Evolutionary conservation across 1,284 basidiomycete genomes (phyloP).

Genomic region (Mycena citricolor): DNA sequence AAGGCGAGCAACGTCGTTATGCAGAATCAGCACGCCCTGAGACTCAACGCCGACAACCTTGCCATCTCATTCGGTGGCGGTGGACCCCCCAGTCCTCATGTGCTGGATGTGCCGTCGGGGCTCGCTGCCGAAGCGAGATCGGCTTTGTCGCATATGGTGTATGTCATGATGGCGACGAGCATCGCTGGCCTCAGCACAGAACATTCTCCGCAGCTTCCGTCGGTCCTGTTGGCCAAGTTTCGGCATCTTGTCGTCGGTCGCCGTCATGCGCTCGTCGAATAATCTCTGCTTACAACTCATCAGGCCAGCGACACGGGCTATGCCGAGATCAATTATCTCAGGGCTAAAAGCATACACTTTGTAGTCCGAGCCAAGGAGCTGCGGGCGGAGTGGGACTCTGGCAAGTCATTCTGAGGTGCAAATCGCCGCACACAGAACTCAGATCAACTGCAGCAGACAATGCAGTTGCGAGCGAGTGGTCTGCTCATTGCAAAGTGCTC

Average conservation of each 20-base stretch:
- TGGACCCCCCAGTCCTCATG: background rate
- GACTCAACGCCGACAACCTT: too few relatives aligned
- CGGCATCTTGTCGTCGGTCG: slow-evolving; percentile 6
- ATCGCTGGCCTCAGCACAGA: slow-evolving; percentile 1
- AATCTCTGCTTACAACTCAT: background rate
- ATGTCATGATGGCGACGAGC: background rate
- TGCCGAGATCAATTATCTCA: slow-evolving; percentile 13
- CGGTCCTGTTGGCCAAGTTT: slow-evolving; percentile 9
- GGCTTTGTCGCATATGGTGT: slow-evolving; percentile 10
- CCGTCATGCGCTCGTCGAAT: background rate
- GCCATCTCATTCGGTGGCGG: background rate
- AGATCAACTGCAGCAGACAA: too few relatives aligned
- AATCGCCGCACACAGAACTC: background rate
- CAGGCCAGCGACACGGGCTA: background rate
- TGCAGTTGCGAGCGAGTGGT: slow-evolving; percentile 3
- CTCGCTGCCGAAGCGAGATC: slow-evolving; percentile 3
- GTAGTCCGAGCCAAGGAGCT: slow-evolving; percentile 3
- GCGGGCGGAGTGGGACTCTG: slow-evolving; percentile 6
- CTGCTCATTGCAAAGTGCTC: background rate
- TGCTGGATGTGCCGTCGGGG: slow-evolving; percentile 7
- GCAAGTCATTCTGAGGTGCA: background rate
- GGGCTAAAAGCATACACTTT: slow-evolving; percentile 5
- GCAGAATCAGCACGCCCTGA: slow-evolving; percentile 3
- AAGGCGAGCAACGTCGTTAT: slow-evolving; percentile 7
- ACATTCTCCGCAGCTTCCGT: background rate